These are phyloP conservation scores for Aristolochia contorta DNA, from an alignment of 164 flowering plant genomes.

Conservation along the genomic window DNA sequence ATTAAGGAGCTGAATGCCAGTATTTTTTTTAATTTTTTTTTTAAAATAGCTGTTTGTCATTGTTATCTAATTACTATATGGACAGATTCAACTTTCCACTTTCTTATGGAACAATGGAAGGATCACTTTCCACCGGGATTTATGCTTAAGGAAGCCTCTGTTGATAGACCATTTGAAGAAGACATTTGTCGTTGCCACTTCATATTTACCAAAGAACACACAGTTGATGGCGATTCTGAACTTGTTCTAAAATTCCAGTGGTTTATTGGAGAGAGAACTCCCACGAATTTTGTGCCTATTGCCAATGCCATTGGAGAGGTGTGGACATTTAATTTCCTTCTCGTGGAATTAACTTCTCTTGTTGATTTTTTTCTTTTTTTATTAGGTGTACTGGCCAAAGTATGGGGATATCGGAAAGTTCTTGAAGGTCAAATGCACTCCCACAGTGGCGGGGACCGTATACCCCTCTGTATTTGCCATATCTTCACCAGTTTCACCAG, in stretches of 20 bases:
- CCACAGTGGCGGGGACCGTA: conserved; percentile 50
- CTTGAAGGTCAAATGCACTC: conserved; percentile 87
- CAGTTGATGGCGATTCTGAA: conserved; percentile 30
- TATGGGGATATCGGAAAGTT: conserved; percentile 61
- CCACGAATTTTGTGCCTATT: conserved; percentile 54
- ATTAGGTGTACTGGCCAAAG: conserved; percentile 83
- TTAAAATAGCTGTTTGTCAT: background rate
- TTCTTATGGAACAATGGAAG: conserved; percentile 77
- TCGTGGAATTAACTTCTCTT: background rate
- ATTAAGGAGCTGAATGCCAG: too few relatives aligned
- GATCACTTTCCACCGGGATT: conserved; percentile 73
- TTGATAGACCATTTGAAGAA: conserved; percentile 84
- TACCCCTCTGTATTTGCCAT: conserved; percentile 80
- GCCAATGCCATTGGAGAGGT: conserved; percentile 74
- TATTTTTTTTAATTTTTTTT: background rate
- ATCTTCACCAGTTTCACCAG: conserved; percentile 72
- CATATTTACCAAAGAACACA: conserved; percentile 46
- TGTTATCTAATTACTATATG: conserved; percentile 2
- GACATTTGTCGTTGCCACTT: conserved; percentile 89
- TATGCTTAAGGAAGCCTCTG: conserved; percentile 61
- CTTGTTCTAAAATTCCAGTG: conserved; percentile 73
- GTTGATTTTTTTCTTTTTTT: conserved; percentile 10
- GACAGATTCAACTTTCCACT: conserved; percentile 76
- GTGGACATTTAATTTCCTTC: conserved; percentile 4
- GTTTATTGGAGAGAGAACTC: conserved; percentile 69